phyloP scores from a whole-genome alignment of 1,284 basidiomycete genomes.

The Mycena sp. region DNA sequence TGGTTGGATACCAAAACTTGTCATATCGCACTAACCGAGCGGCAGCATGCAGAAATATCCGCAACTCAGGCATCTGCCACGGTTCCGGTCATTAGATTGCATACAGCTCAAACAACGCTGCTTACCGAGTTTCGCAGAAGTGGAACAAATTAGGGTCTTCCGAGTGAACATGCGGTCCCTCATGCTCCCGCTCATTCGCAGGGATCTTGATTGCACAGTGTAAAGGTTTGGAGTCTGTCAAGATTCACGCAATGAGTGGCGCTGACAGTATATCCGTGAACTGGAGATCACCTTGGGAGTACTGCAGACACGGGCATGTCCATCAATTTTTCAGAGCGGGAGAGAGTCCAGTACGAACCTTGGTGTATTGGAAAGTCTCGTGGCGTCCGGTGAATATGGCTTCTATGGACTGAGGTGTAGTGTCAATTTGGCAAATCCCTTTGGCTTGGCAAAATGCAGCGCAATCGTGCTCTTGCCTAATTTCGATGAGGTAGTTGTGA shows the following conservation, averaged over 20 bases:
- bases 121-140: constrained; percentile 64
- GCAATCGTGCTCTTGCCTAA: constrained; percentile 63
- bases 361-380: constrained; percentile 60
- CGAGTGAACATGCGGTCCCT: constrained; percentile 60
- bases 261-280: background rate
- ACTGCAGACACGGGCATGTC: constrained; percentile 36
- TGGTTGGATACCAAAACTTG: background rate
- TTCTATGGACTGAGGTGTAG: constrained; percentile 65
- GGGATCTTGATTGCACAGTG: constrained; percentile 60
- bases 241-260: background rate
- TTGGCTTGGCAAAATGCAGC: constrained; percentile 50
- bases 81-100: background rate
- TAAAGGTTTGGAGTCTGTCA: constrained; percentile 57
- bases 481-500: background rate
- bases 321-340: background rate
- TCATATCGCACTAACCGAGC: constrained; percentile 49
- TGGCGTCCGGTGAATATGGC: constrained; percentile 64
- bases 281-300: constrained; percentile 48
- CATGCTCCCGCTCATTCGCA: constrained; percentile 53
- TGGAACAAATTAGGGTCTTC: constrained; percentile 54
- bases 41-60: constrained; percentile 70
- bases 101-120: constrained; percentile 58
- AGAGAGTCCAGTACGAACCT: constrained; percentile 54
- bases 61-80: constrained; percentile 58
- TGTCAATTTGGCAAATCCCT: constrained; percentile 69